phyloP scores from a whole-genome alignment of 768 basidiomycete genomes.

The Trametes cubensis region DNA sequence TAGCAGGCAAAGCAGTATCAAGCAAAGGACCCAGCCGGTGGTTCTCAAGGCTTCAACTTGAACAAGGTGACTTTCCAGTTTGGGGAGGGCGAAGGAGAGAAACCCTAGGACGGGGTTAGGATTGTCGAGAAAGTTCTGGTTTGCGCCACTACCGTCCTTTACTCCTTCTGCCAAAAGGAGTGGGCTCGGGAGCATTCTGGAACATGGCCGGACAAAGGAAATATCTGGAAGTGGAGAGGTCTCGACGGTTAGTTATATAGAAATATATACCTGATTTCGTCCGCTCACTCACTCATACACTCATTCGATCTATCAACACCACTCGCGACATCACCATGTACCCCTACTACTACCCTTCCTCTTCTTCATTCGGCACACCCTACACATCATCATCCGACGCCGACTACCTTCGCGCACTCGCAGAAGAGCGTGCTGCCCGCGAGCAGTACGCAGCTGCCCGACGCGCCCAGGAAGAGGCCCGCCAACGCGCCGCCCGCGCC shows the following conservation, averaged over 20 bases:
- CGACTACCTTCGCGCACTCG: conserved; percentile 32
- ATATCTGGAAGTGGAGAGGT: conserved; percentile 11
- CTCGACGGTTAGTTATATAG: not conserved
- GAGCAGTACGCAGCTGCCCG: conserved; percentile 31
- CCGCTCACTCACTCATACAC: not conserved
- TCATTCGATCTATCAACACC: not conserved
- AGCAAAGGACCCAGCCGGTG: no score
- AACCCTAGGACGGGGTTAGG: conserved; percentile 10
- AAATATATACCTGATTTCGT: not conserved
- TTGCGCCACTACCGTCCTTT: not conserved
- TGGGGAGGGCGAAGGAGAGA: not conserved
- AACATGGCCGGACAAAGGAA: conserved; percentile 5
- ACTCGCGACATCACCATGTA: conserved; percentile 16
- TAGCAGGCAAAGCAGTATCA: no score
- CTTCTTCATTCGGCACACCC: conserved; percentile 18
- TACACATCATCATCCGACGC: conserved; percentile 25
- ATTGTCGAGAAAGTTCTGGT: conserved; percentile 15
- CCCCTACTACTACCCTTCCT: conserved; percentile 16
- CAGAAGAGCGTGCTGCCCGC: conserved; percentile 35
- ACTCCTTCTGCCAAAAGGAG: not conserved
- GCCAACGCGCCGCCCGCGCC: conserved; percentile 33
- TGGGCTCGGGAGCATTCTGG: conserved; percentile 3
- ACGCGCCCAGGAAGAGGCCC: conserved; percentile 34
- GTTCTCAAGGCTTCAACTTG: no score
- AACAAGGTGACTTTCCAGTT: not conserved